These are phyloP conservation scores for Capsicum rhomboideum DNA, from an alignment of 257 asterid species.

Conservation along the genomic window DNA sequence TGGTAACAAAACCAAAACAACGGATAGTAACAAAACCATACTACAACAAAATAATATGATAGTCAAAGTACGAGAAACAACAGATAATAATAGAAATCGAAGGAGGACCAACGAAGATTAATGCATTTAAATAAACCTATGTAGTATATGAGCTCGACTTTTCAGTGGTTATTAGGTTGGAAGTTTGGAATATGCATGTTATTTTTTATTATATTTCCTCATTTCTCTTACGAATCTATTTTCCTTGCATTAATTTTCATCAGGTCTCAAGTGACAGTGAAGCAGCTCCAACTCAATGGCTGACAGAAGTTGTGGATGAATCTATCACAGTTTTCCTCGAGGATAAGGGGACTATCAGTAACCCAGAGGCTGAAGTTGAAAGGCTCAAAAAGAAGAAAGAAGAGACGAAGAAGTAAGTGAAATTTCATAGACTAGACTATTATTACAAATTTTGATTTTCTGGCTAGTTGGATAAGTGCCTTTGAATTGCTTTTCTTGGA, in stretches of 20 bases:
- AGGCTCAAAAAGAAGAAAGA: slow-evolving; percentile 74
- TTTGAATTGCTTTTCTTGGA: background rate
- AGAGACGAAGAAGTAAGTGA: slow-evolving; percentile 58
- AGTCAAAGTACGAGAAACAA: too few relatives aligned
- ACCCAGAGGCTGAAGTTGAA: slow-evolving; percentile 70
- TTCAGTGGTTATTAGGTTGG: background rate
- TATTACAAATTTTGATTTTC: background rate
- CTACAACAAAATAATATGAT: too few relatives aligned
- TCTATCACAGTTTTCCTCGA: slow-evolving; percentile 54
- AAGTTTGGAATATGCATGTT: background rate
- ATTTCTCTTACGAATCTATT: background rate
- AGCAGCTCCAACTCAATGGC: slow-evolving; percentile 63
- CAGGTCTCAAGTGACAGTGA: slow-evolving; percentile 63
- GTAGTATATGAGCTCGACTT: background rate
- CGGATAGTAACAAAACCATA: too few relatives aligned
- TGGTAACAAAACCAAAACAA: too few relatives aligned
- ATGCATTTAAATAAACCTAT: background rate
- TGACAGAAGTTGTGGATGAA: slow-evolving; percentile 53
- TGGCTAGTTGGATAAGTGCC: background rate
- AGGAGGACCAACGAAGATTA: too few relatives aligned
- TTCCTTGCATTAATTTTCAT: background rate
- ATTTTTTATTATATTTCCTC: background rate
- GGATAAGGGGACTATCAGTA: slow-evolving; percentile 29
- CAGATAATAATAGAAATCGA: too few relatives aligned
- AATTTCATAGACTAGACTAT: background rate